Conservation (phyloP, 202 grass and related monocot species). For the Elaeis oleifera region DNA sequence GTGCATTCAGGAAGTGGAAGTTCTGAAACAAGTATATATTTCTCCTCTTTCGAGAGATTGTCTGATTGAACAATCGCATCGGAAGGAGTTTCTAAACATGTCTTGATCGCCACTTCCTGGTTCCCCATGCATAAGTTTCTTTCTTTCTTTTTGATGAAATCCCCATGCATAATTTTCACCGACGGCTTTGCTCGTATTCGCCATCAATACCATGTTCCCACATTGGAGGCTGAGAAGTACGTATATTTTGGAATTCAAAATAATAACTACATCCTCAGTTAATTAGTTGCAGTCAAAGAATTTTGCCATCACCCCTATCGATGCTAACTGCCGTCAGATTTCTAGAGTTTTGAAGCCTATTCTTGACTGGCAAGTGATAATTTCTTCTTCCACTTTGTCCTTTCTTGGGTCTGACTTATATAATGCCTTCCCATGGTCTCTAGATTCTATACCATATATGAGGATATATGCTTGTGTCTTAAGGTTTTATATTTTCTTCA, state of each 20-base stretch:
- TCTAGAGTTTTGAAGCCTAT: slow-evolving; percentile 74
- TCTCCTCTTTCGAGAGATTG: slow-evolving; percentile 37
- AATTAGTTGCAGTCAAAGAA: slow-evolving; percentile 63
- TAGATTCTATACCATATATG: background rate
- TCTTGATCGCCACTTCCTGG: background rate
- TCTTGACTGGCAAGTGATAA: slow-evolving; percentile 49
- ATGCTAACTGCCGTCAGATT: slow-evolving; percentile 44
- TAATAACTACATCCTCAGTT: slow-evolving; percentile 41
- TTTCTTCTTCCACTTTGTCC: background rate
- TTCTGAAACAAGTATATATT: slow-evolving; percentile 24
- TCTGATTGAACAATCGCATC: slow-evolving; percentile 28
- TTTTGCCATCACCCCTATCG: slow-evolving; percentile 31
- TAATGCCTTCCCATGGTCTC: slow-evolving; percentile 1
- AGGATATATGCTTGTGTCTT: too few relatives aligned
- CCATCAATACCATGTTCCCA: slow-evolving; percentile 47
- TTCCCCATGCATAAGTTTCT: background rate
- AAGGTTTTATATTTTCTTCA: too few relatives aligned
- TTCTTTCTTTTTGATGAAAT: too few relatives aligned
- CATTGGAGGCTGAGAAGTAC: slow-evolving; percentile 32
- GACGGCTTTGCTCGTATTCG: background rate
- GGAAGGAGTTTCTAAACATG: slow-evolving; percentile 8
- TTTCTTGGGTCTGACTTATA: slow-evolving; percentile 28
- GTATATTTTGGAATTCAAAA: slow-evolving; percentile 25
- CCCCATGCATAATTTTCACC: background rate
- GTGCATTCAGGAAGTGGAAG: too few relatives aligned